Conservation (phyloP, 345 rosid species). For the Euphorbia pulcherrima region DNA sequence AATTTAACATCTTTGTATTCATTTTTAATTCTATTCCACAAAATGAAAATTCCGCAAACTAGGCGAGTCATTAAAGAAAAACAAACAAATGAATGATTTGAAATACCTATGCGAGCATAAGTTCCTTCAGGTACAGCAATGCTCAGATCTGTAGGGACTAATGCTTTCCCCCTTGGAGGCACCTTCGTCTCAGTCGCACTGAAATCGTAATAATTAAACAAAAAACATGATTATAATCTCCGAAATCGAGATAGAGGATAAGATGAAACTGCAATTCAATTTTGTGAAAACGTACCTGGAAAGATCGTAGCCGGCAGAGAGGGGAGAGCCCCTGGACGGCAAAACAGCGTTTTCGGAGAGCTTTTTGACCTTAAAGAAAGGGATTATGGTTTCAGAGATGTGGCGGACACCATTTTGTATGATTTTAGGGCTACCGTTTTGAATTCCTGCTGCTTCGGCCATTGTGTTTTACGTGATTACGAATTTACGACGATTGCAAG, state of each 20-base stretch:
- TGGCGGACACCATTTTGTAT: slow-evolving; percentile 34
- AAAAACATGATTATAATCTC: too few species aligned
- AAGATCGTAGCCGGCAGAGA: slow-evolving; percentile 59
- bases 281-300: too few species aligned
- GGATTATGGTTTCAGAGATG: not conserved
- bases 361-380: slow-evolving; percentile 54
- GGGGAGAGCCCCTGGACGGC: slow-evolving; percentile 62
- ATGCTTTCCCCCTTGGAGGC: slow-evolving; percentile 26
- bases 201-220: slow-evolving; percentile 8
- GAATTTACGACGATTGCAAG: not conserved
- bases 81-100: too few species aligned
- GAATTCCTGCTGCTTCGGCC: not conserved
- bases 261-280: too few species aligned
- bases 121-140: slow-evolving; percentile 28
- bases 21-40: too few species aligned
- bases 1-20: too few species aligned
- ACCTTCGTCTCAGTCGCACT: slow-evolving; percentile 42
- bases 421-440: slow-evolving; percentile 3
- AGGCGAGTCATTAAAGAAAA: too few species aligned
- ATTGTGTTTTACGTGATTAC: not conserved
- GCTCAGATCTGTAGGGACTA: too few species aligned
- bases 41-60: too few species aligned
- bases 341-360: slow-evolving; percentile 71
- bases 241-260: too few species aligned
- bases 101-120: slow-evolving; percentile 59